phyloP scores from a whole-genome alignment of 2,329 filamentous ascomycete genomes.

The Colletotrichum sp. region DNA sequence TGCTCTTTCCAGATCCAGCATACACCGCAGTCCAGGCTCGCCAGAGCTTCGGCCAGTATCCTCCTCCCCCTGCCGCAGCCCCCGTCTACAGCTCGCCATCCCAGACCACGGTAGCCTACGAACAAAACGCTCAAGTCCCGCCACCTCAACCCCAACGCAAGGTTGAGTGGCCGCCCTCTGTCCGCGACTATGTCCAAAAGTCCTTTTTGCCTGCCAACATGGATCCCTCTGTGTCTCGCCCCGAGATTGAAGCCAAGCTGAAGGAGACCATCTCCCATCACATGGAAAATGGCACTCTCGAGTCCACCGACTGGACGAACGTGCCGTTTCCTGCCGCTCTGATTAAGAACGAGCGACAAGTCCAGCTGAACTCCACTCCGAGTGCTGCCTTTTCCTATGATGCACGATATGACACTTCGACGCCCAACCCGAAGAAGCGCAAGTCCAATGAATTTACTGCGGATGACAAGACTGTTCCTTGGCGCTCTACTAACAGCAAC shows the following conservation, averaged over 20 bases:
- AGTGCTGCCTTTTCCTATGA: conserved; percentile 25
- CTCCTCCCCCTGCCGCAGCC: conserved; percentile 33
- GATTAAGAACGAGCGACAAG: conserved; percentile 72
- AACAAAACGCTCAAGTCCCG: not conserved
- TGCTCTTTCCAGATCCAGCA: conserved; percentile 48
- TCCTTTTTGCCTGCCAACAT: conserved; percentile 81
- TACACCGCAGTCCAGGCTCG: conserved; percentile 68
- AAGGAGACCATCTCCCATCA: conserved; percentile 85
- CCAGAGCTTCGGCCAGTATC: conserved; percentile 59
- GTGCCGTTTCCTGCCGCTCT: conserved; percentile 87
- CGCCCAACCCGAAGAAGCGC: conserved; percentile 71
- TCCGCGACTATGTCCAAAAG: conserved; percentile 87
- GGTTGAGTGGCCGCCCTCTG: conserved; percentile 81
- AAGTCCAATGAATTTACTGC: conserved; percentile 74
- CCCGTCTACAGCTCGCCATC: conserved; percentile 25
- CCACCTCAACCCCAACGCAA: conserved; percentile 52
- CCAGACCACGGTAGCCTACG: conserved; percentile 22
- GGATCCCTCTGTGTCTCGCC: conserved; percentile 63
- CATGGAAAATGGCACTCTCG: conserved; percentile 74
- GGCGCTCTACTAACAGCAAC: conserved; percentile 72
- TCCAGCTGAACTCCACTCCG: conserved; percentile 46
- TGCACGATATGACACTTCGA: conserved; percentile 25
- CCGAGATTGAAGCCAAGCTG: conserved; percentile 83
- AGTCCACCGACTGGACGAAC: conserved; percentile 80
- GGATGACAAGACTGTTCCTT: conserved; percentile 66